Percentiles rank a stretch among this genome's conserved stretches.
Evolutionary conservation across 2,329 filamentous ascomycete genomes (phyloP).

Genomic region (Furcasterigmium sp.): DNA sequence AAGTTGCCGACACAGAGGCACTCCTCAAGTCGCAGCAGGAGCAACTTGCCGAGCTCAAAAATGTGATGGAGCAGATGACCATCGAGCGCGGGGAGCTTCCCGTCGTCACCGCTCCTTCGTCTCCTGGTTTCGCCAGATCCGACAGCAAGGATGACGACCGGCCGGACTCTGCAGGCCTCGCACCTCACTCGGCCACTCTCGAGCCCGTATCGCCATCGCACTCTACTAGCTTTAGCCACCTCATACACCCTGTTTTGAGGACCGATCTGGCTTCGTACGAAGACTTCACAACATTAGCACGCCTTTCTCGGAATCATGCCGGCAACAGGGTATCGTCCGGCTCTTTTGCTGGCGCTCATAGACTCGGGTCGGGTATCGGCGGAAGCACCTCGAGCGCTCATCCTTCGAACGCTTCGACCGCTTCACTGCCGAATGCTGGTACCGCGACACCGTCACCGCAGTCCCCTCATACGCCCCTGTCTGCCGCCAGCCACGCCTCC

Average conservation of each 20-base stretch:
- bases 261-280: slow-evolving; percentile 76
- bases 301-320: slow-evolving; percentile 56
- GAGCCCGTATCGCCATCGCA: slow-evolving; percentile 48
- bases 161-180: slow-evolving; percentile 26
- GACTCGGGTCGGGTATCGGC: slow-evolving; percentile 38
- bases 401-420: slow-evolving; percentile 55
- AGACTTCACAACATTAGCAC: slow-evolving; percentile 77
- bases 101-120: slow-evolving; percentile 70
- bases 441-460: slow-evolving; percentile 46
- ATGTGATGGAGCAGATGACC: slow-evolving; percentile 83
- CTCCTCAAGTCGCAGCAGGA: slow-evolving; percentile 88
- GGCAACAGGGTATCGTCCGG: slow-evolving; percentile 63
- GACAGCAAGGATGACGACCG: slow-evolving; percentile 50
- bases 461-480: slow-evolving; percentile 54
- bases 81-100: slow-evolving; percentile 67
- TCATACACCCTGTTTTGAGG: slow-evolving; percentile 77
- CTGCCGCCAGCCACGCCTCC: slow-evolving; percentile 40
- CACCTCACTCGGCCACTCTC: slow-evolving; percentile 23
- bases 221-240: slow-evolving; percentile 70
- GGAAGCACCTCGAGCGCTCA: slow-evolving; percentile 40
- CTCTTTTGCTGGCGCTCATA: slow-evolving; percentile 50
- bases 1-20: slow-evolving; percentile 80
- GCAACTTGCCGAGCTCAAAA: slow-evolving; percentile 85
- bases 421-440: slow-evolving; percentile 47
- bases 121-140: slow-evolving; percentile 68